These are phyloP conservation scores for Peltaster fructicola DNA, from an alignment of 2,329 filamentous ascomycete species.

Conservation along the genomic window DNA sequence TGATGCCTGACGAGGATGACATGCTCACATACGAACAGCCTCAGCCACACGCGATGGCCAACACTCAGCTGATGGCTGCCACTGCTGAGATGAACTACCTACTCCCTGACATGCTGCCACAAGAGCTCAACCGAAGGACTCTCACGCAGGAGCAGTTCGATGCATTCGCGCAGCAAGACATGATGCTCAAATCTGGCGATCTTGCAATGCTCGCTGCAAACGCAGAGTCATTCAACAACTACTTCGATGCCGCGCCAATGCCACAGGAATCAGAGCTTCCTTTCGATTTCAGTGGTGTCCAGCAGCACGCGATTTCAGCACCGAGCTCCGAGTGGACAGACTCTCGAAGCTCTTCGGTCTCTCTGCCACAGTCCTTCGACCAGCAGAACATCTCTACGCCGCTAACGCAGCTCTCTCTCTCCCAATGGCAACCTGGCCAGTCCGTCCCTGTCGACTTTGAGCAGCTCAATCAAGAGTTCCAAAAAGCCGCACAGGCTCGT, in stretches of 20 bases:
- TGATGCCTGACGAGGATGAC: slow-evolving; percentile 11
- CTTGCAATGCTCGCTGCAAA: slow-evolving; percentile 1
- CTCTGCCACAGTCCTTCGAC: slow-evolving; percentile 5
- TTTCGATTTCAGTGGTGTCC: too few relatives aligned
- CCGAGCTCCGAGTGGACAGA: slow-evolving; percentile 15
- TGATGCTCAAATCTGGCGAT: slow-evolving; percentile 4
- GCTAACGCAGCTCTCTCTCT: slow-evolving; percentile 6
- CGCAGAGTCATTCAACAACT: slow-evolving; percentile 2
- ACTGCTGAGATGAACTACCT: too few relatives aligned
- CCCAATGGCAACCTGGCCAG: slow-evolving; percentile 21
- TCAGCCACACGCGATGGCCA: too few relatives aligned
- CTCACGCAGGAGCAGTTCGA: slow-evolving; percentile 21
- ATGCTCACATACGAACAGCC: not conserved
- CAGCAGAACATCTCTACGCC: slow-evolving; percentile 5
- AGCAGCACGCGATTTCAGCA: slow-evolving; percentile 11
- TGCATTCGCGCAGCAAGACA: slow-evolving; percentile 14
- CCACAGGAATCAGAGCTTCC: not conserved
- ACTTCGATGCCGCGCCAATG: slow-evolving; percentile 7
- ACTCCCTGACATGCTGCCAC: too few relatives aligned
- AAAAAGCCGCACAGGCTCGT: slow-evolving; percentile 11
- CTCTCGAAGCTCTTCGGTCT: slow-evolving; percentile 16
- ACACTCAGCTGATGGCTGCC: too few relatives aligned
- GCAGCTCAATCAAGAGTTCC: slow-evolving; percentile 18
- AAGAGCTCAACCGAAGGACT: slow-evolving; percentile 19
- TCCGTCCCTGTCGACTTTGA: slow-evolving; percentile 19